These are phyloP conservation scores for Inga oerstediana DNA, from an alignment of 306 rosid species.

Conservation along the genomic window DNA sequence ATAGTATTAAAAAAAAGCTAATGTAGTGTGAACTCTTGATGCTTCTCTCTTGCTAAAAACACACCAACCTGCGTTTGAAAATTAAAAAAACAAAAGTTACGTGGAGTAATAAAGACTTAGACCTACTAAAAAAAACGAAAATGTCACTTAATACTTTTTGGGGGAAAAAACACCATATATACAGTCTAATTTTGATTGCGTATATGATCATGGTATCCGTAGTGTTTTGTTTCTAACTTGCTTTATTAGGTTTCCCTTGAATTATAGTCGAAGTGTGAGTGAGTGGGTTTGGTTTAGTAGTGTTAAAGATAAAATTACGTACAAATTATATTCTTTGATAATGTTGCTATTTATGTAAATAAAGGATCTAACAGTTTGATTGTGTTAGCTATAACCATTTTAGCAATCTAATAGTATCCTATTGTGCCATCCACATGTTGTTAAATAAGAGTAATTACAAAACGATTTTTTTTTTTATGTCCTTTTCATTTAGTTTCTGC, in stretches of 20 bases:
- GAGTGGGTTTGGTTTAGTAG: slow-evolving; percentile 21
- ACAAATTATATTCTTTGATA: not conserved
- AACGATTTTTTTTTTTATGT: not conserved
- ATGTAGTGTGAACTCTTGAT: not conserved
- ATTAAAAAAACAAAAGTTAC: too few relatives aligned
- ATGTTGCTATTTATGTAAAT: not conserved
- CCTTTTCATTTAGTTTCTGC: not conserved
- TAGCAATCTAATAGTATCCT: not conserved
- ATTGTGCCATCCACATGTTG: not conserved
- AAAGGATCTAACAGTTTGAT: not conserved
- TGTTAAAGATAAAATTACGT: not conserved
- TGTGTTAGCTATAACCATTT: not conserved
- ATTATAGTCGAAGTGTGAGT: not conserved
- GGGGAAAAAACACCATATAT: not conserved
- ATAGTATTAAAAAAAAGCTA: too few relatives aligned
- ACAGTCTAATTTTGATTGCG: not conserved
- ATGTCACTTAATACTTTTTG: not conserved
- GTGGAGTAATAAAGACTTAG: not conserved
- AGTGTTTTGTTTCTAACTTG: not conserved
- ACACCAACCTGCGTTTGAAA: not conserved
- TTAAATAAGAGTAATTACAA: not conserved
- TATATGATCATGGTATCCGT: not conserved
- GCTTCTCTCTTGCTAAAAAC: not conserved
- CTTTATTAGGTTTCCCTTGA: slow-evolving; percentile 1
- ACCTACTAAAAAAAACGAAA: not conserved